Base-by-base conservation (phyloP, 306 rosid species). In the Parietaria judaica region DNA sequence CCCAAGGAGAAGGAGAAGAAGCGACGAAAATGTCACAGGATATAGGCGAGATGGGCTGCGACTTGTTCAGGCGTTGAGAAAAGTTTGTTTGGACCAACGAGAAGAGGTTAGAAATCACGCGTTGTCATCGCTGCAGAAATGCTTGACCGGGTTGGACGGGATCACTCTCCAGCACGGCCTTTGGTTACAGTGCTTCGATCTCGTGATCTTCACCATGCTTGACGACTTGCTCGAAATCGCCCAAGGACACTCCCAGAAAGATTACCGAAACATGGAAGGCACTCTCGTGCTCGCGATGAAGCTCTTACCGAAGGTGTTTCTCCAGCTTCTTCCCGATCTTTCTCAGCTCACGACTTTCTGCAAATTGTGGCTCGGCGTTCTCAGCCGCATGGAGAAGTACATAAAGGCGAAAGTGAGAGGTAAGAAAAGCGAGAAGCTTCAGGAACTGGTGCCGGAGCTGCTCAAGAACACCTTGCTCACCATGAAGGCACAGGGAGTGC, bases 91-190 rank as follows among this genome's bases (percentile, higher is more conserved):
- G 83, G 99, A 94, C 80, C 99, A 94, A 65, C 82, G 99, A 71
- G 97, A 94, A 74, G 99, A 94, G 62, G 97, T 94, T 16, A 84
- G 99, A 73, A 94, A 94, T 71, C 90, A 88, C 74, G 95, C 99
- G 51, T 64, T 94, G 58, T 67, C 69, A 39, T 82, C 83, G 43
- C 67, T 94, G 79, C 99, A 88, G 64, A 88, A 73, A 79, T 94
- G 94, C 79, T 73, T 86, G 84, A 82, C 84, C 1, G 94, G 88
- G 51, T 85, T 80, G 35, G 94, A 86, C 73, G 94, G 75, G 60
- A 81, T 88, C 60, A 59, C 59, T 72, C 85, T 86, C 61, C 80
- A 90, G 4, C 80, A 79, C 61, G 63, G 63, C 69, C 57, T 76
- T 66, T 84, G 96, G 99, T 70, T 73, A 63, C 89, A 86, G 79